Base-by-base conservation (phyloP, 176 grass and related monocot species). In the Olyra latifolia region DNA sequence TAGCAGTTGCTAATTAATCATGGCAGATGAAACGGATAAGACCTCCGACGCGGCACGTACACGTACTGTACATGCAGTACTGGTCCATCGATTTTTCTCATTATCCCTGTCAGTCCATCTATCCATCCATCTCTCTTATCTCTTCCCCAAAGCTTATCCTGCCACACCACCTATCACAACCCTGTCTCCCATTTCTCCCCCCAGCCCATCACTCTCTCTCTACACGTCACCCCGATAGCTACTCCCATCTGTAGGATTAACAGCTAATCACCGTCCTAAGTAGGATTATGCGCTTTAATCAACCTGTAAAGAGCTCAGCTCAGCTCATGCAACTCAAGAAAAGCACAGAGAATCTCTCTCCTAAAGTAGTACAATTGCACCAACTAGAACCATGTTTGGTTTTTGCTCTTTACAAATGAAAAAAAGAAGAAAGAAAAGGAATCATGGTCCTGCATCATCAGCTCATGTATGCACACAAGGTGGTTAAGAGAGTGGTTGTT, bases 61-160 rank as follows among this genome's bases (percentile, higher is more conserved):
- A 13, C 8, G 35, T 61, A 53, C 12, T 35, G 8, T 46, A 45
- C 42, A 63, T 45, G 20, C 66, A 7, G 64, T 35, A 2, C 16
- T 48, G 83, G 66, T 77, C 83, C 62, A 20, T 49, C 49, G 32
- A 35, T 52, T 14, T 10, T 24, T 27, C n/a, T 52, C 23, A 8
- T 54, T 24, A 57, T 14, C 10, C 11, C 54, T 35, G 32, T 35
- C 32, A 35, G 40, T 49, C 44, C 80, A 15, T 45, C 44, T 69
- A 42, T 43, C 56, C 30, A 5, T 14, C 22, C 0, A 11, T 15
- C 44, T 53, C 52, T 80, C 77, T 41, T 53, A 53, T 80, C 77
- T 27, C 48, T 28, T 56, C 64, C 20, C 74, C 28, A 32, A 62
- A 81, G 85, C 78, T 82, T 87, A 87, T 87, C 62, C 43, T 68